Evolutionary conservation across 2,329 filamentous ascomycete species (phyloP).

Genomic region (Diaporthe citrichinensis): DNA sequence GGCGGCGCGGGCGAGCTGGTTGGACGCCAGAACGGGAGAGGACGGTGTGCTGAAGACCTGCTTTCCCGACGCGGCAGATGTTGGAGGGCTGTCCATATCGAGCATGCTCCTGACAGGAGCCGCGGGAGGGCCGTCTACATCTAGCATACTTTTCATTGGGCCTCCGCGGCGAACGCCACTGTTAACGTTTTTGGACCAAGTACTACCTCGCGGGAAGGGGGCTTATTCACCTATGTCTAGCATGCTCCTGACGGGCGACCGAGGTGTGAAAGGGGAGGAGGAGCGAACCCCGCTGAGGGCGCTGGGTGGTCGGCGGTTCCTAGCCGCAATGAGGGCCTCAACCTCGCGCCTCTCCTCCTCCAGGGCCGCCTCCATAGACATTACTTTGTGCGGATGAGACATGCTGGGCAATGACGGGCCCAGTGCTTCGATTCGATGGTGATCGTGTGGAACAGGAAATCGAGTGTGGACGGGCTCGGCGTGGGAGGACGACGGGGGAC

Average conservation of each 20-base stretch:
- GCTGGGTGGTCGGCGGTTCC: conserved; percentile 50
- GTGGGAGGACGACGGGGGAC: conserved; percentile 4
- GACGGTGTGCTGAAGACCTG: conserved; percentile 61
- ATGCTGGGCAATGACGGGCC: neutral
- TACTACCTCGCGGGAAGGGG: conserved; percentile 30
- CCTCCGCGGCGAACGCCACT: neutral
- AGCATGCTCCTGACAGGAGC: conserved; percentile 76
- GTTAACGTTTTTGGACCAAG: neutral
- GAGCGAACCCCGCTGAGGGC: conserved; percentile 57
- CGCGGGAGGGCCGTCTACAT: conserved; percentile 50
- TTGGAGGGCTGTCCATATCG: conserved; percentile 64
- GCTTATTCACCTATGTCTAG: conserved; percentile 69
- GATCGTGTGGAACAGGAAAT: conserved; percentile 7
- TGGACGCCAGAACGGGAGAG: conserved; percentile 59
- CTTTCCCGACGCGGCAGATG: conserved; percentile 59
- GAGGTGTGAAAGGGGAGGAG: conserved; percentile 70
- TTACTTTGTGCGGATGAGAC: conserved; percentile 56
- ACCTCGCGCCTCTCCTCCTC: conserved; percentile 85
- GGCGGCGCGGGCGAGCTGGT: conserved; percentile 49
- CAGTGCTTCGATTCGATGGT: neutral
- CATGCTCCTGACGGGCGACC: conserved; percentile 79
- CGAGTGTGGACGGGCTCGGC: conserved; percentile 26
- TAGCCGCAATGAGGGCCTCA: conserved; percentile 75
- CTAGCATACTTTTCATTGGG: conserved; percentile 60
- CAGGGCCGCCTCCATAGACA: conserved; percentile 83